Base-by-base conservation (phyloP, 768 basidiomycete genomes). In the Pholiota microspora region DNA sequence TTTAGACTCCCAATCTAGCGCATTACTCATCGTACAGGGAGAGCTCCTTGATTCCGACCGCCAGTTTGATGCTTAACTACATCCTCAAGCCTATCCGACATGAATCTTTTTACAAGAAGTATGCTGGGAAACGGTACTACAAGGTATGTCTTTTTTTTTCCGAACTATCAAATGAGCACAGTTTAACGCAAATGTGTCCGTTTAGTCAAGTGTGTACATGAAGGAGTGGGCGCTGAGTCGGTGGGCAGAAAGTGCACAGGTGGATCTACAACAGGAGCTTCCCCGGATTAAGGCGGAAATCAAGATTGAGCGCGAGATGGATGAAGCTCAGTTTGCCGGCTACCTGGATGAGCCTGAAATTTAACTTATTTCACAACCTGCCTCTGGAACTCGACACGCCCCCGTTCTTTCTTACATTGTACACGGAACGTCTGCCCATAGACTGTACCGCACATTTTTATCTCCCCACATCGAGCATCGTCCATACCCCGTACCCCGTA, bases 11-110 rank as follows among this genome's bases (percentile, higher is more conserved):
- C 6, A 98, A 94, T 67, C 68, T 98, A 49, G 88, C 90, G 2
- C 95, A 98, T 68, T 98, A 94, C 69, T 93, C 96, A 0, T 85
- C 88, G n/a, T 98, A 96, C 71, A 75, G 86, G 12, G 92, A 97
- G 69, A 86, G 83, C 44, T 83, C 86, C 25, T 69, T 99, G 46
- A 73, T 96, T 34, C 93, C 94, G 0, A 89, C 88, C 0, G 96
- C 94, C 1, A 95, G 92, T 69, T 62, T 94, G 62, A 95, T 98
- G 92, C 67, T 98, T 59, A 92, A 94, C 69, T 96, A 94, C 67
- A 79, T 98, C 61, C 77, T 97, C 49, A 89, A 89, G 66, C 84
- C 88, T 3, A 67, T 86, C 49, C 79, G 80, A 42, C 90, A 95
- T 56, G 85, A 92, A 53, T 86, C 87, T n/a, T 92, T 98, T 71